phyloP scores from a whole-genome alignment of 345 rosid species.

The Leavenworthia alabamica region DNA sequence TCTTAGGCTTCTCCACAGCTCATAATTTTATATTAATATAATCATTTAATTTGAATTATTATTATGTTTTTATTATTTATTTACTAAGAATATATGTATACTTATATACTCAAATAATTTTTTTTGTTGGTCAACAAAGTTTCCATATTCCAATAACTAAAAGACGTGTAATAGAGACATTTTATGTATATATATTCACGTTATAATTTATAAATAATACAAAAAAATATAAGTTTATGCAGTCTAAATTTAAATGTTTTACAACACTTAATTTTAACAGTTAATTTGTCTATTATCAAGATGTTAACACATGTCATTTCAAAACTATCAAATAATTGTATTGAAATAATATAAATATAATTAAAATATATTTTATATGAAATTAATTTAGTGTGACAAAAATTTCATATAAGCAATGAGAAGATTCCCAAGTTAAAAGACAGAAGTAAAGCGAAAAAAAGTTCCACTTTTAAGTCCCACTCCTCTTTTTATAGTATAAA shows the following conservation, averaged over 20 bases:
- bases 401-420: slow-evolving; percentile 30
- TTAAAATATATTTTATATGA: no score
- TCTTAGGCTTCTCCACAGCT: slow-evolving; percentile 30
- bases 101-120: background rate
- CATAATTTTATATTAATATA: slow-evolving; percentile 7
- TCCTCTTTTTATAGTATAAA: slow-evolving; percentile 16
- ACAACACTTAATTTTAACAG: no score
- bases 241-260: no score
- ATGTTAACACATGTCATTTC: no score
- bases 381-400: slow-evolving; percentile 1
- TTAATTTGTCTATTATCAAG: no score
- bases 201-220: background rate
- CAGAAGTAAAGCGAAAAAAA: slow-evolving; percentile 27
- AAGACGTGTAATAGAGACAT: background rate
- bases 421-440: slow-evolving; percentile 34
- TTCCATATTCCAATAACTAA: background rate
- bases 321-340: background rate
- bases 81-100: slow-evolving; percentile 7
- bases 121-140: no score
- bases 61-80: background rate
- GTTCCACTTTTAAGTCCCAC: slow-evolving; percentile 30
- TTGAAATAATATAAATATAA: background rate
- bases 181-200: background rate
- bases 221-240: background rate
- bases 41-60: background rate